Percentiles rank a stretch among this genome's conserved stretches.
phyloP scores from a whole-genome alignment of 1,284 basidiomycete species.

The Ceratobasidium sp. region DNA sequence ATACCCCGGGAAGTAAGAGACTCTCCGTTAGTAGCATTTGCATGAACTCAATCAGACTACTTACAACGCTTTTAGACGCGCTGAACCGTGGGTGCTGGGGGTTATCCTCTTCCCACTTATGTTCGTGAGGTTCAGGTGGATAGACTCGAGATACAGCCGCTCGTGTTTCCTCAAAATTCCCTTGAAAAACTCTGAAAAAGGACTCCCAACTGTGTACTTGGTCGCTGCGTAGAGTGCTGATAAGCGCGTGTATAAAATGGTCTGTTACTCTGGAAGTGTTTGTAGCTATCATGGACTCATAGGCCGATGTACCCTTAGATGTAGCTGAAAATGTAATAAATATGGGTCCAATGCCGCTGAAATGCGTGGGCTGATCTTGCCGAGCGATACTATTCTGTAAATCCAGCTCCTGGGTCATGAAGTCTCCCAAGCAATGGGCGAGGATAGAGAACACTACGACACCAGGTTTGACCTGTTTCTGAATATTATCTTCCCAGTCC shows the following conservation, averaged over 20 bases:
- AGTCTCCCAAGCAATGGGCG: constrained; percentile 26
- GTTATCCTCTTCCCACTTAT: neutral
- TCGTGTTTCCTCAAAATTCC: neutral
- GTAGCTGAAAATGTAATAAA: constrained; percentile 32
- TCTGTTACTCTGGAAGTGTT: neutral
- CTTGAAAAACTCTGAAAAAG: constrained; percentile 11
- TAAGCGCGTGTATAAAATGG: constrained; percentile 15
- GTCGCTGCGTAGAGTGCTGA: neutral
- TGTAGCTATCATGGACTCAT: neutral
- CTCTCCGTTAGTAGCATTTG: neutral
- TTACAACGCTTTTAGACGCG: constrained; percentile 3
- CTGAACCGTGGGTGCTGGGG: constrained; percentile 7
- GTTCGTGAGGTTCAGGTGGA: neutral
- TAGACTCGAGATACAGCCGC: neutral
- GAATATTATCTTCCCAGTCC: constrained; percentile 25
- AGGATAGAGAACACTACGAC: constrained; percentile 25
- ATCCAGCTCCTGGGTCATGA: constrained; percentile 23
- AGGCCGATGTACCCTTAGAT: neutral
- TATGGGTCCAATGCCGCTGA: neutral
- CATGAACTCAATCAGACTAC: neutral
- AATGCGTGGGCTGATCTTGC: neutral
- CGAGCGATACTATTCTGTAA: neutral
- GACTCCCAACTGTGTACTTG: constrained; percentile 11
- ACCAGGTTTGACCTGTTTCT: neutral
- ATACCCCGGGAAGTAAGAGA: neutral